A percentile compares a stretch with the other conserved stretches of the same genome.
phyloP scores from a whole-genome alignment of 345 rosid genomes.

The Murraya paniculata region DNA sequence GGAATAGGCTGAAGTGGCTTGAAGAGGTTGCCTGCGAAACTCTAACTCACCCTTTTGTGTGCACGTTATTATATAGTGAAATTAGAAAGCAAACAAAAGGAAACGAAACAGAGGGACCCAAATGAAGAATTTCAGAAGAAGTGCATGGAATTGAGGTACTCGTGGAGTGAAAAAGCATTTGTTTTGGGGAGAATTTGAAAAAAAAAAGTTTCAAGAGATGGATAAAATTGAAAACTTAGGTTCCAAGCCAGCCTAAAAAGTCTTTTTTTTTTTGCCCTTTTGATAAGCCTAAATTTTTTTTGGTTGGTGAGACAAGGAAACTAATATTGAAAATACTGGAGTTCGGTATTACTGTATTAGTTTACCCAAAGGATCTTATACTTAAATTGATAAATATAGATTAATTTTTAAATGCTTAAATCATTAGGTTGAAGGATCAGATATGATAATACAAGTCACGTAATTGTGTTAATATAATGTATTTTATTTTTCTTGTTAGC shows the following conservation, averaged over 20 bases:
- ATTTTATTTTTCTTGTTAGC: too few species aligned
- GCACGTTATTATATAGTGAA: slow-evolving; percentile 16
- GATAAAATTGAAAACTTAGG: neutral
- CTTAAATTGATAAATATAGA: neutral
- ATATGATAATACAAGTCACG: neutral
- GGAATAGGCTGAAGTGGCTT: slow-evolving; percentile 4
- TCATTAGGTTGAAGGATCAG: too few species aligned
- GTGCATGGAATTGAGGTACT: neutral
- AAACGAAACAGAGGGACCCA: neutral
- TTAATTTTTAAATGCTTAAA: too few species aligned
- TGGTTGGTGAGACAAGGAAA: neutral
- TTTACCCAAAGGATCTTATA: neutral
- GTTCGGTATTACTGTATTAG: neutral
- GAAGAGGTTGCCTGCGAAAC: neutral
- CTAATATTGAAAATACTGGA: neutral
- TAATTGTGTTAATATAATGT: too few species aligned
- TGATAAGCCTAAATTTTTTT: too few species aligned
- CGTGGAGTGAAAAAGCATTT: neutral
- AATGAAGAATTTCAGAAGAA: neutral
- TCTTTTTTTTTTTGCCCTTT: too few species aligned
- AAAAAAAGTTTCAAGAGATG: neutral
- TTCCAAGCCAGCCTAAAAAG: neutral
- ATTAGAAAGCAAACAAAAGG: neutral
- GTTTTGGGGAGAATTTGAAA: neutral
- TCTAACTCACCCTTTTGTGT: slow-evolving; percentile 13